phyloP scores from a whole-genome alignment of 1,284 basidiomycete genomes.

The Singerocomus rubriflavus region DNA sequence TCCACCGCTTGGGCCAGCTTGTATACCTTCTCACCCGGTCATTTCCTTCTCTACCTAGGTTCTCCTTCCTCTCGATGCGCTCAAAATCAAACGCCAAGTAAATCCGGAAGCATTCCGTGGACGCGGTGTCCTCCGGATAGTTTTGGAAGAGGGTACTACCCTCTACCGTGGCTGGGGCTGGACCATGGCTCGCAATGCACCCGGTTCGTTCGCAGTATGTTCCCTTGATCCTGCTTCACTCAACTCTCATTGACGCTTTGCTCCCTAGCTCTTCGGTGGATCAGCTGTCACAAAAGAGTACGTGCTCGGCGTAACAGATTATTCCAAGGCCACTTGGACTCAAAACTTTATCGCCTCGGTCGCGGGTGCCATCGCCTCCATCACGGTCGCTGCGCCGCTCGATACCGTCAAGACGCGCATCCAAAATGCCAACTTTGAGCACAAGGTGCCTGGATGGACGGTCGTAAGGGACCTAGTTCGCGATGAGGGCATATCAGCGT shows the following conservation, averaged over 20 bases:
- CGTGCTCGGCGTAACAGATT: constrained; percentile 85
- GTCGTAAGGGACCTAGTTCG: constrained; percentile 88
- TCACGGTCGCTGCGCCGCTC: constrained; percentile 93
- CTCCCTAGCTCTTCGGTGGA: constrained; percentile 84
- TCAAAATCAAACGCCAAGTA: constrained; percentile 98
- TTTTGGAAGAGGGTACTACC: constrained; percentile 88
- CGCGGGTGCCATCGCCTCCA: constrained; percentile 91
- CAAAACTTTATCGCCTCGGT: constrained; percentile 97
- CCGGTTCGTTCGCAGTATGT: constrained; percentile 90
- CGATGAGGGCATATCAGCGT: constrained; percentile 82
- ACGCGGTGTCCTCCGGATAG: constrained; percentile 85
- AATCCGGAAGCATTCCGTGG: constrained; percentile 96
- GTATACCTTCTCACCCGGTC: constrained; percentile 1
- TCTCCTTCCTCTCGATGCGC: constrained; percentile 89
- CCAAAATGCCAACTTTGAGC: constrained; percentile 97
- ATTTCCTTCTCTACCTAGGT: constrained; percentile 44
- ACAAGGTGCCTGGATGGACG: constrained; percentile 82
- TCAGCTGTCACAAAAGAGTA: constrained; percentile 95
- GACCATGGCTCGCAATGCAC: constrained; percentile 98
- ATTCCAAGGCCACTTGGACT: constrained; percentile 88
- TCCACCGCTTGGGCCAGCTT: not conserved
- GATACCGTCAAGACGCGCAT: constrained; percentile 97
- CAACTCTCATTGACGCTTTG: not conserved
- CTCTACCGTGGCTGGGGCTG: constrained; percentile 98
- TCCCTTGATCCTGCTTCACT: not conserved